These are phyloP conservation scores for Spathaspora sp. DNA, from an alignment of 805 yeast species.

Conservation along the genomic window DNA sequence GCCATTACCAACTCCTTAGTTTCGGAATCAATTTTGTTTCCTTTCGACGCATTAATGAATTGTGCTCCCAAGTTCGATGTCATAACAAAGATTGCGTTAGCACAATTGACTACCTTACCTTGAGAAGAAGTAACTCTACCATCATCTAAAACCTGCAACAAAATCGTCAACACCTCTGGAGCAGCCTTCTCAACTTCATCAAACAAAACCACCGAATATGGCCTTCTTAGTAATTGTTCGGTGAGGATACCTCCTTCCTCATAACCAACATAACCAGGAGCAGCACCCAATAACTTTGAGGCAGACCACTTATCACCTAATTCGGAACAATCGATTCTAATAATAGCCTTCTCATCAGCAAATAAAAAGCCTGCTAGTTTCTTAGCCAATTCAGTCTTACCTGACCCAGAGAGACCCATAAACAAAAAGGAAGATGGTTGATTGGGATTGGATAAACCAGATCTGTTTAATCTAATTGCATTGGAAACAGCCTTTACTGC, in stretches of 20 bases:
- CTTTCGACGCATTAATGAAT: constrained; percentile 65
- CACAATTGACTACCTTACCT: constrained; percentile 90
- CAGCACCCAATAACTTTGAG: constrained; percentile 92
- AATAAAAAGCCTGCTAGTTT: constrained; percentile 94
- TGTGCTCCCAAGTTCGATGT: constrained; percentile 97
- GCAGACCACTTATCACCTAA: constrained; percentile 93
- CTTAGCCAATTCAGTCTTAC: constrained; percentile 97
- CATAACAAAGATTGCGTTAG: constrained; percentile 91
- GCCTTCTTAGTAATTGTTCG: constrained; percentile 84
- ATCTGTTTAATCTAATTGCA: constrained; percentile 87
- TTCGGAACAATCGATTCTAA: constrained; percentile 97
- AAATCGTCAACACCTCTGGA: constrained; percentile 91
- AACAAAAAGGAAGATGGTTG: constrained; percentile 95
- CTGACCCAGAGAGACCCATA: constrained; percentile 94
- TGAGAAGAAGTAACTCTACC: constrained; percentile 94
- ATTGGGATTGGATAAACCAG: constrained; percentile 93
- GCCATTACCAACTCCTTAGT: constrained; percentile 80
- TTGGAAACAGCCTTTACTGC: constrained; percentile 96
- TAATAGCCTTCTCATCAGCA: constrained; percentile 94
- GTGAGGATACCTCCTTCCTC: constrained; percentile 97
- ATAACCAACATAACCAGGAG: constrained; percentile 93
- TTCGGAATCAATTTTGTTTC: constrained; percentile 59
- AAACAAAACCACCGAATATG: constrained; percentile 92
- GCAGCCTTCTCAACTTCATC: constrained; percentile 99
- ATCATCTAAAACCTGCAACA: constrained; percentile 91